Evolutionary conservation across 1,284 basidiomycete species (phyloP).

Genomic region (Rhodotorula sp.): DNA sequence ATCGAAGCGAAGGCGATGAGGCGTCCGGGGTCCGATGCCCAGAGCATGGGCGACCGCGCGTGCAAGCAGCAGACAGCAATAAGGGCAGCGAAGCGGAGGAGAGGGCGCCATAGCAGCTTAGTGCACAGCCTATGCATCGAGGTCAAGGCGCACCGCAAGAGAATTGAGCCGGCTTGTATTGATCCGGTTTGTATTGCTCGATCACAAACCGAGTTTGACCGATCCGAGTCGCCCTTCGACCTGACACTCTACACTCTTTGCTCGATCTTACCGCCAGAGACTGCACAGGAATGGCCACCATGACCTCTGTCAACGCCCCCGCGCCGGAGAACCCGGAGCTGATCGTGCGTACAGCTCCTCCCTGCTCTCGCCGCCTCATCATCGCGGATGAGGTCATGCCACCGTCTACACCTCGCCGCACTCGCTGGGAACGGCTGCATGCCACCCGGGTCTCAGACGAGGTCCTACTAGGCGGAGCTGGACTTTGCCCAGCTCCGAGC

Average conservation of each 20-base stretch:
- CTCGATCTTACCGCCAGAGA: background rate
- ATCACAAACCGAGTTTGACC: no score
- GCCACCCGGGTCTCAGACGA: background rate
- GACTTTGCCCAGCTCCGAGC: background rate
- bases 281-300: background rate
- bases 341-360: slow-evolving; percentile 21
- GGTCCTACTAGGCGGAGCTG: background rate
- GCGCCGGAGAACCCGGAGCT: slow-evolving; percentile 29
- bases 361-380: background rate
- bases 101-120: no score
- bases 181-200: no score
- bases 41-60: no score
- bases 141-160: no score
- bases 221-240: no score
- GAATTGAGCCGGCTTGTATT: no score
- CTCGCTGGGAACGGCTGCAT: background rate
- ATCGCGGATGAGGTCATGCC: background rate
- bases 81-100: no score
- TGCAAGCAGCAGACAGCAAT: no score
- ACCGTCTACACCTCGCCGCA: background rate
- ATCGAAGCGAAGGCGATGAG: no score
- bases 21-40: no score
- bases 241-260: background rate
- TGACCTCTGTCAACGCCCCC: slow-evolving; percentile 28
- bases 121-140: no score